Conservation (phyloP, 2,329 filamentous ascomycete genomes). For the Stemphylium lycopersici region DNA sequence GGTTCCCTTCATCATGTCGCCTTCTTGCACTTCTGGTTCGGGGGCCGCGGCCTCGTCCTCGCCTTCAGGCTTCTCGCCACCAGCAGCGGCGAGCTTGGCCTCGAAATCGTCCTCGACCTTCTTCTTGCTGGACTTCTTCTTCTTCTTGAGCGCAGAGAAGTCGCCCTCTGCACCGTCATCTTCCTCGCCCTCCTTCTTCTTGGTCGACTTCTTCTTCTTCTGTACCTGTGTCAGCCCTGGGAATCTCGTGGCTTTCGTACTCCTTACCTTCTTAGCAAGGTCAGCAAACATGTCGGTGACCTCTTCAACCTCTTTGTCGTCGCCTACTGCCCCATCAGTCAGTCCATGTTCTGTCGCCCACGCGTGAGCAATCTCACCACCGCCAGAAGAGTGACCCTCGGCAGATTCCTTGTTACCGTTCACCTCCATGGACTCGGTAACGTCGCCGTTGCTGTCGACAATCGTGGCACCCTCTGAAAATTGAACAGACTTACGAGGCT, state of each 20-base stretch:
- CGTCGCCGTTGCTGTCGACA: conserved; percentile 86
- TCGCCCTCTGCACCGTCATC: conserved; percentile 60
- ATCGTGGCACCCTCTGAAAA: conserved; percentile 88
- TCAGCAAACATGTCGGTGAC: conserved; percentile 68
- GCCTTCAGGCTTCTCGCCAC: conserved; percentile 58
- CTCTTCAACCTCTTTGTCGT: conserved; percentile 67
- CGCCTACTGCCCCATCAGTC: conserved; percentile 35
- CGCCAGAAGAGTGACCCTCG: conserved; percentile 66
- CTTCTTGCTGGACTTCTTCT: conserved; percentile 79
- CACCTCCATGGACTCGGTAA: conserved; percentile 73
- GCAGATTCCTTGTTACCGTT: conserved; percentile 81
- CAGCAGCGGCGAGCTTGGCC: conserved; percentile 67
- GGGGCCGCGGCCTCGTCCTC: conserved; percentile 57
- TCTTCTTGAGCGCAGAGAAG: conserved; percentile 76
- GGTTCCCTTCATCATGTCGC: conserved; percentile 85
- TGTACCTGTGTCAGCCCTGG: conserved; percentile 14
- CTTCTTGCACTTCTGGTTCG: conserved; percentile 62
- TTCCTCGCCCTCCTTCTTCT: conserved; percentile 63
- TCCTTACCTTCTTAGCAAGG: conserved; percentile 67
- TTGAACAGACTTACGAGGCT: conserved; percentile 89
- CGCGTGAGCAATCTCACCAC: conserved; percentile 28
- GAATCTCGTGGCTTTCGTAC: background rate
- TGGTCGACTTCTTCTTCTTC: conserved; percentile 69
- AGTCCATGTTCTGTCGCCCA: conserved; percentile 19
- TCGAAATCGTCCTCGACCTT: conserved; percentile 68